Conservation (phyloP, 148 eudicot genomes). For the Rhododendron henanense region DNA sequence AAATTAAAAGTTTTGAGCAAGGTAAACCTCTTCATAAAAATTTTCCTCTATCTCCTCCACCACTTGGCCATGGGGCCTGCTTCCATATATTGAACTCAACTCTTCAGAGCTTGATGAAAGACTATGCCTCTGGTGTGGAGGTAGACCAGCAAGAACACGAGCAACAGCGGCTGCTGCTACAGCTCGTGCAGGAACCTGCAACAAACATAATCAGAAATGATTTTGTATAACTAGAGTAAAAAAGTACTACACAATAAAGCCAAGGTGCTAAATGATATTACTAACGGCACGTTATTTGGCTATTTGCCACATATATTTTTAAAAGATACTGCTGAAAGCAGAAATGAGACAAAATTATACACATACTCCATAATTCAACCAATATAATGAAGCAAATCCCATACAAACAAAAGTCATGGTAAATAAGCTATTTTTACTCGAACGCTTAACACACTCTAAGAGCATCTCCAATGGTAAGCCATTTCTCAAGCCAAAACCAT, state of each 20-base stretch:
- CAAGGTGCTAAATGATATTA: neutral
- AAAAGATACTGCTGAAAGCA: neutral
- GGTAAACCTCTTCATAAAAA: conserved; percentile 84
- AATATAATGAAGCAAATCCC: neutral
- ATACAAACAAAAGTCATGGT: neutral
- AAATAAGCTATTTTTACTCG: neutral
- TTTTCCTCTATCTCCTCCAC: conserved; percentile 82
- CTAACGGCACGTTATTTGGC: neutral
- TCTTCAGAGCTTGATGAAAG: conserved; percentile 85
- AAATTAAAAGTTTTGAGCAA: conserved; percentile 1
- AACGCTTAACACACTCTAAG: neutral
- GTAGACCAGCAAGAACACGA: conserved; percentile 84
- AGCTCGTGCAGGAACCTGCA: conserved; percentile 92
- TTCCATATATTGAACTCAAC: conserved; percentile 82
- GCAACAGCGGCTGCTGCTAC: conserved; percentile 99
- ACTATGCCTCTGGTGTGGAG: conserved; percentile 82
- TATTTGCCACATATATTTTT: neutral
- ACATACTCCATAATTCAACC: neutral
- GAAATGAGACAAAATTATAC: neutral
- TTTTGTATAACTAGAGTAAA: neutral
- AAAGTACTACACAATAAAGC: too few relatives aligned
- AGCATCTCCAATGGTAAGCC: neutral
- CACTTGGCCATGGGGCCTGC: conserved; percentile 45
- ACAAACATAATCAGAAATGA: neutral
- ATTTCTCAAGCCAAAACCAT: neutral